phyloP scores from a whole-genome alignment of 2,329 filamentous ascomycete genomes.

The Periglandula ipomoeae region DNA sequence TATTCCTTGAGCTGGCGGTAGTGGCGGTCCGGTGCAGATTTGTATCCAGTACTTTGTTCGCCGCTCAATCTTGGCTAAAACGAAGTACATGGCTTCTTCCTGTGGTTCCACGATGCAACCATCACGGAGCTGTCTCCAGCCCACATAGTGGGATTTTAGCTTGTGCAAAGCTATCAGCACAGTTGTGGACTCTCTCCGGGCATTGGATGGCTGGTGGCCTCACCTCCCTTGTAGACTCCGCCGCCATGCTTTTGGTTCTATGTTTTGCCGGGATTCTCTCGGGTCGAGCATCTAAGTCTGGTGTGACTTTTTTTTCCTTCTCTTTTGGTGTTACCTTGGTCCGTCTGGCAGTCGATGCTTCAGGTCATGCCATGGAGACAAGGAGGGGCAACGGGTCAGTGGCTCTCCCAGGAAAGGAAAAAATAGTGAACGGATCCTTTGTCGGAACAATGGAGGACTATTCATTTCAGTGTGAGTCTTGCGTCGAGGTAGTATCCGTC shows the following conservation, averaged over 20 bases:
- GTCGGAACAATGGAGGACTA: not conserved
- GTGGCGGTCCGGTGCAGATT: too few species aligned
- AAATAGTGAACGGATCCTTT: not conserved
- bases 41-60: too few species aligned
- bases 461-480: not conserved
- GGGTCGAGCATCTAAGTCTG: not conserved
- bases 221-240: constrained; percentile 4
- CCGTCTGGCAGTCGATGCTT: not conserved
- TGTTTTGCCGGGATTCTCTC: not conserved
- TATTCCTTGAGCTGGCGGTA: too few species aligned
- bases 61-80: too few species aligned
- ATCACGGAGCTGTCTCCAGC: not conserved
- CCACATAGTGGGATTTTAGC: not conserved
- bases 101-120: not conserved
- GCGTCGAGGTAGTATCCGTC: not conserved
- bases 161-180: not conserved
- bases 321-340: not conserved
- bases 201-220: not conserved
- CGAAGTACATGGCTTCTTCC: too few species aligned
- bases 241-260: constrained; percentile 1
- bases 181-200: not conserved
- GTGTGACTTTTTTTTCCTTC: not conserved
- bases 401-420: not conserved
- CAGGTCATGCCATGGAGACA: not conserved
- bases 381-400: not conserved